These are phyloP conservation scores for Boletales sp. DNA, from an alignment of 768 basidiomycete genomes.

Conservation along the genomic window DNA sequence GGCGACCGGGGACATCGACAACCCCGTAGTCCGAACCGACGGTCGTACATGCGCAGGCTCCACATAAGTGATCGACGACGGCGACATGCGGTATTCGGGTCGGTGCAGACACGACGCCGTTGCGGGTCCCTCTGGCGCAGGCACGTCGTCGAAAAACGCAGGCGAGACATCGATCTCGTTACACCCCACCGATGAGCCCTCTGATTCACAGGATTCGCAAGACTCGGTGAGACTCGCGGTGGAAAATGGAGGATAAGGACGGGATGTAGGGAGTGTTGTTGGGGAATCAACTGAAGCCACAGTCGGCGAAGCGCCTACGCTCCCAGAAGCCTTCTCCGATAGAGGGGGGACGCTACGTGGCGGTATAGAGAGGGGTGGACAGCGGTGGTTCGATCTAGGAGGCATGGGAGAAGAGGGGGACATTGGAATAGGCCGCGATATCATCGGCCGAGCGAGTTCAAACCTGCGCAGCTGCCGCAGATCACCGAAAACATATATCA, in stretches of 20 bases:
- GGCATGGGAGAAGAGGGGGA: slow-evolving; percentile 16
- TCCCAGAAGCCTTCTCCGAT: slow-evolving; percentile 1
- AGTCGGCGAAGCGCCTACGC: neutral
- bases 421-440: slow-evolving; percentile 42
- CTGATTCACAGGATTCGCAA: slow-evolving; percentile 20
- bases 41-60: slow-evolving; percentile 16
- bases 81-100: slow-evolving; percentile 24
- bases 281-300: slow-evolving; percentile 13
- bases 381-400: neutral
- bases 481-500: slow-evolving; percentile 78
- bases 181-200: slow-evolving; percentile 10
- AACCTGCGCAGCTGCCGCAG: slow-evolving; percentile 74
- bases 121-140: slow-evolving; percentile 43
- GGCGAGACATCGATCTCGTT: slow-evolving; percentile 38
- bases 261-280: slow-evolving; percentile 3
- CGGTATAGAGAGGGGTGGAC: slow-evolving; percentile 6
- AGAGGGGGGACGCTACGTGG: neutral
- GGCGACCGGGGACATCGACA: neutral
- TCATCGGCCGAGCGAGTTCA: slow-evolving; percentile 67
- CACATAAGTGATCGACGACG: slow-evolving; percentile 16
- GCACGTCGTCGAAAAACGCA: slow-evolving; percentile 42
- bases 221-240: slow-evolving; percentile 1
- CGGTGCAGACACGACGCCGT: slow-evolving; percentile 36
- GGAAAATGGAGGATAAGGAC: slow-evolving; percentile 7
- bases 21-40: neutral